Evolutionary conservation across 495 filamentous ascomycete species (phyloP), one percentile per base, ranked within the genome.

Genomic region (Cercophora scortea): DNA sequence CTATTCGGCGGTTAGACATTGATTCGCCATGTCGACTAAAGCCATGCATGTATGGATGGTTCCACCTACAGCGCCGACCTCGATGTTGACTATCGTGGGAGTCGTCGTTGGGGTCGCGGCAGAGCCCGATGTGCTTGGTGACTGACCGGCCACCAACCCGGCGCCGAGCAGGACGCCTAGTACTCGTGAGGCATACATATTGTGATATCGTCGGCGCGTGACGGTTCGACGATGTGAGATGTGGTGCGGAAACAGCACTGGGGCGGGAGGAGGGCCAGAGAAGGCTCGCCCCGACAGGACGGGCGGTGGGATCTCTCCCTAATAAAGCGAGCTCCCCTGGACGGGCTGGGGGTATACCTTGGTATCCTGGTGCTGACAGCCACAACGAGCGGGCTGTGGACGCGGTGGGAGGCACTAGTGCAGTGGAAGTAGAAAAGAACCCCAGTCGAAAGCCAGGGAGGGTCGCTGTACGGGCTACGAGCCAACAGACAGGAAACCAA

Each of bases 11-110:
- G 36, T 54, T 38, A n/a, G 36, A 38, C 4, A 11, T 17, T 12
- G 6, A 32, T 32, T n/a, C n/a, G n/a, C n/a, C n/a, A n/a, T n/a
- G n/a, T n/a, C 5, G 12, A 43, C 16, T 2, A 42, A 42, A 42
- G 10, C 42, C 34, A 4, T 1, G 32, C 10, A 12, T 12, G 10
- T 11, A 43, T 40, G 25, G 25, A n/a, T n/a, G n/a, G n/a, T n/a
- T 25, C 25, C 6, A 57, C 66, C 12, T 62, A 69, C 68, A 8
- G 52, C 55, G 38, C 68, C 69, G n/a, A 70, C 67, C 2, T 52
- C 46, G 18, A 45, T 18, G 6, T 8, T 9, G 19, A 17, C 8
- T 8, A 18, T 45, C 7, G 43, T 18, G 7, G 43, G 45, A 1
- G 38, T 57, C 4, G 59, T 19, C 11, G 56, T 36, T 4, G 41